Conservation (phyloP, 306 rosid genomes). For the Glycine soja region DNA sequence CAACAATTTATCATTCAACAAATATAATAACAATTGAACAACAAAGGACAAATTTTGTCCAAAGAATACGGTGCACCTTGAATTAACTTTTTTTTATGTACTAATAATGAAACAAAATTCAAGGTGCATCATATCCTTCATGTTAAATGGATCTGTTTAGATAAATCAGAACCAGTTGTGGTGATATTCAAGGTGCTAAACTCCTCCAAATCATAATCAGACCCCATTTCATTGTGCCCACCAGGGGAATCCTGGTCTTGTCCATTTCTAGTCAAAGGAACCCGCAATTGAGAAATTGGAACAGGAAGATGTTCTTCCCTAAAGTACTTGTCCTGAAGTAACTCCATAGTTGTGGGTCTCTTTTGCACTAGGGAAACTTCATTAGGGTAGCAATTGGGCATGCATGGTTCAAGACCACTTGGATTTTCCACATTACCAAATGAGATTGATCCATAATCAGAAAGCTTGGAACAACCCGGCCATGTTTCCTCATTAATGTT, state of each 20-base stretch:
- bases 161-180: slow-evolving; percentile 54
- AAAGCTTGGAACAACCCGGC: slow-evolving; percentile 32
- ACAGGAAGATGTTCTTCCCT: slow-evolving; percentile 74
- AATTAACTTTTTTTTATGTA: neutral
- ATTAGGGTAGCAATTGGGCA: slow-evolving; percentile 53
- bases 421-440: slow-evolving; percentile 73
- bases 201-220: slow-evolving; percentile 70
- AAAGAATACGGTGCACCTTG: slow-evolving; percentile 42
- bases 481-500: slow-evolving; percentile 76
- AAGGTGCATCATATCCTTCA: slow-evolving; percentile 34
- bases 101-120: neutral
- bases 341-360: slow-evolving; percentile 75
- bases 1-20: slow-evolving; percentile 37
- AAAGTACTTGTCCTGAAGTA: slow-evolving; percentile 76
- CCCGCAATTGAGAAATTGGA: slow-evolving; percentile 58
- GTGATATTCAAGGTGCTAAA: slow-evolving; percentile 52
- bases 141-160: slow-evolving; percentile 56
- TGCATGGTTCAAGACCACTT: slow-evolving; percentile 63
- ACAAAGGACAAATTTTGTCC: slow-evolving; percentile 16
- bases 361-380: slow-evolving; percentile 62
- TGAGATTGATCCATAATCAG: slow-evolving; percentile 67
- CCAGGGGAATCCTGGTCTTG: slow-evolving; percentile 46
- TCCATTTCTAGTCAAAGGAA: slow-evolving; percentile 60
- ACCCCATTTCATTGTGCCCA: neutral
- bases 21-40: slow-evolving; percentile 8